Percentiles rank a stretch among this genome's conserved stretches.
These are phyloP conservation scores for Podila clonocystis DNA, from an alignment of 192 early-diverging fungal genomes.

Conservation along the genomic window DNA sequence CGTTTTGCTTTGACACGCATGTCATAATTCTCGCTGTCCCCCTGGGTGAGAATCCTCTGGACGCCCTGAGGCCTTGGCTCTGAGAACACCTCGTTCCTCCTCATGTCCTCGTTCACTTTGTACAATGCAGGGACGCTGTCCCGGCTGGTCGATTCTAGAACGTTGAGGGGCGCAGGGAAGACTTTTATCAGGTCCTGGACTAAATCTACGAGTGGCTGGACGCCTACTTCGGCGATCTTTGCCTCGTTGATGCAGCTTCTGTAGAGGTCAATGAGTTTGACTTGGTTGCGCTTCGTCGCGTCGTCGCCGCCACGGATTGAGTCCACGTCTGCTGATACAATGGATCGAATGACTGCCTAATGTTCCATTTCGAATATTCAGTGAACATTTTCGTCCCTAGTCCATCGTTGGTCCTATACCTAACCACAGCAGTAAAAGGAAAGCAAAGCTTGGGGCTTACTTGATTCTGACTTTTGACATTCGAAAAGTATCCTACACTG, in stretches of 20 bases:
- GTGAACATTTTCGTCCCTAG: too few relatives aligned
- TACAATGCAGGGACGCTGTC: background rate
- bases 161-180: constrained; percentile 39
- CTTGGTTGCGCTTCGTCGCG: constrained; percentile 60
- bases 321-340: constrained; percentile 58
- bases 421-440: too few relatives aligned
- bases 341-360: constrained; percentile 52
- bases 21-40: too few relatives aligned
- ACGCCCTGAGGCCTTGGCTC: too few relatives aligned
- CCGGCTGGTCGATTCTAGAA: constrained; percentile 11
- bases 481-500: constrained; percentile 52
- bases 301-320: constrained; percentile 23
- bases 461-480: constrained; percentile 56
- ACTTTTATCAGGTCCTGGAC: constrained; percentile 40
- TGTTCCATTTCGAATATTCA: too few relatives aligned
- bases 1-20: too few relatives aligned
- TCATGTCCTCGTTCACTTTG: background rate
- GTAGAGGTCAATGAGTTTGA: constrained; percentile 65
- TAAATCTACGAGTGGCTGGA: constrained; percentile 50
- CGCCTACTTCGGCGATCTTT: constrained; percentile 49
- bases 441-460: constrained; percentile 17
- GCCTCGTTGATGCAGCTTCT: constrained; percentile 62
- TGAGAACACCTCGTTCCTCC: too few relatives aligned
- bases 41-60: too few relatives aligned
- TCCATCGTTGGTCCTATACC: too few relatives aligned